These are phyloP conservation scores for Wickerhamiella qilinensis DNA, from an alignment of 805 yeast species.

Conservation along the genomic window DNA sequence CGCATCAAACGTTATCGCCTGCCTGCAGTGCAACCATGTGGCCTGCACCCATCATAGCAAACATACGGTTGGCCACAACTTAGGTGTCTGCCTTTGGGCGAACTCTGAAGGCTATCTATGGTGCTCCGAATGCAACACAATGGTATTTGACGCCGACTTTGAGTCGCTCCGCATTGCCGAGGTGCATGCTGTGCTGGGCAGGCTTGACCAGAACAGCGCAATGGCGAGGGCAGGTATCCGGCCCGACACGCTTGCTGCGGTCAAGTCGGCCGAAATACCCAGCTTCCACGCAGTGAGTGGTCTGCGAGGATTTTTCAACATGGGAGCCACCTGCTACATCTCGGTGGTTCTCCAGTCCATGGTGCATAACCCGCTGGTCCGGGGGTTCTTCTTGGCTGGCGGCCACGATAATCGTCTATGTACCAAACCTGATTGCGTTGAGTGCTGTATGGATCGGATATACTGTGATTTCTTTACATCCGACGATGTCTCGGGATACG, in stretches of 20 bases:
- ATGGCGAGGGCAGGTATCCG: background rate
- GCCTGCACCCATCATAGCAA: slow-evolving; percentile 12
- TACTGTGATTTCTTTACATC: slow-evolving; percentile 61
- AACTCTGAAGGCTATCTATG: slow-evolving; percentile 41
- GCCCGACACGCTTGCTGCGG: background rate
- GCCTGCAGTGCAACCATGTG: slow-evolving; percentile 12
- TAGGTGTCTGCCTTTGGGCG: slow-evolving; percentile 47
- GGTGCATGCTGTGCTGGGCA: slow-evolving; percentile 2
- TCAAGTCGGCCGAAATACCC: background rate
- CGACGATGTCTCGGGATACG: slow-evolving; percentile 47
- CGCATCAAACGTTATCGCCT: slow-evolving; percentile 17
- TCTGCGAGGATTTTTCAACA: slow-evolving; percentile 70
- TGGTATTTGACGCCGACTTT: slow-evolving; percentile 43
- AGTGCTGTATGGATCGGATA: slow-evolving; percentile 73
- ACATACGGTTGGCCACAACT: slow-evolving; percentile 25
- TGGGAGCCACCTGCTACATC: slow-evolving; percentile 97
- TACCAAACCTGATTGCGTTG: slow-evolving; percentile 35
- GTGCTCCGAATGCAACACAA: slow-evolving; percentile 67
- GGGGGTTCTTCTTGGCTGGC: slow-evolving; percentile 63
- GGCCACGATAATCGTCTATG: slow-evolving; percentile 43
- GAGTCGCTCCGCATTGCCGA: slow-evolving; percentile 31
- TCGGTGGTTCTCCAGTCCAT: slow-evolving; percentile 80
- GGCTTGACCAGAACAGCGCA: background rate
- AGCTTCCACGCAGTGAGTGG: slow-evolving; percentile 49
- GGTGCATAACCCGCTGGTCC: slow-evolving; percentile 76